Conservation (phyloP, 805 yeast genomes). For the Tetrapisispora phaffii region DNA sequence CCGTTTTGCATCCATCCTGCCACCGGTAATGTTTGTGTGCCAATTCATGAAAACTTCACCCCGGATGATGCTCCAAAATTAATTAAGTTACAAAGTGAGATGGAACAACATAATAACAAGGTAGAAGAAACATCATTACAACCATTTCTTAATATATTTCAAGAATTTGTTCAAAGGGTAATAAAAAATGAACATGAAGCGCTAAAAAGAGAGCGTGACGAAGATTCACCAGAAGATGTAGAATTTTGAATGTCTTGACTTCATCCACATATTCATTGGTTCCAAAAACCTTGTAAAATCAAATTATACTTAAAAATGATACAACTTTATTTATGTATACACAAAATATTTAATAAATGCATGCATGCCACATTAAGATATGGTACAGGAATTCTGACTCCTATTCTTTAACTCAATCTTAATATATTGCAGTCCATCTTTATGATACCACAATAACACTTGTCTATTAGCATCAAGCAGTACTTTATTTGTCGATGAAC, state of each 20-base stretch:
- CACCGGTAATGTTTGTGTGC: conserved; percentile 92
- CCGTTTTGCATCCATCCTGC: conserved; percentile 97
- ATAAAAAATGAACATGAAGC: conserved; percentile 41
- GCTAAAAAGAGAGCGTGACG: conserved; percentile 36
- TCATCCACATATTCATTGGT: too few relatives aligned
- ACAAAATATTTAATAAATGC: background rate
- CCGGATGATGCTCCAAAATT: conserved; percentile 77
- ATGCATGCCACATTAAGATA: background rate
- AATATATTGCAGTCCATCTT: conserved; percentile 30
- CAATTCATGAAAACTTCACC: conserved; percentile 48
- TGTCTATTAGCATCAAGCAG: conserved; percentile 43
- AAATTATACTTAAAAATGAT: background rate
- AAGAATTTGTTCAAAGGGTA: conserved; percentile 48
- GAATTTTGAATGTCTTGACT: background rate
- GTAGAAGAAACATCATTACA: conserved; percentile 55
- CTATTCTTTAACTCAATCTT: background rate
- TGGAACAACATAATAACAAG: conserved; percentile 39
- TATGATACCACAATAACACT: conserved; percentile 65
- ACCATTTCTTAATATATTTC: conserved; percentile 60
- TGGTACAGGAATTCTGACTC: background rate
- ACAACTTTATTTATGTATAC: background rate
- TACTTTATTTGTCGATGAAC: conserved; percentile 44
- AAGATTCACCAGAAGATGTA: conserved; percentile 5
- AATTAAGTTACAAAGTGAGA: conserved; percentile 50
- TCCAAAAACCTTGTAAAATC: background rate